Percentiles rank a stretch among this genome's conserved stretches.
Evolutionary conservation across 2,329 filamentous ascomycete species (phyloP).

Genomic region (Ophiostoma piceae): DNA sequence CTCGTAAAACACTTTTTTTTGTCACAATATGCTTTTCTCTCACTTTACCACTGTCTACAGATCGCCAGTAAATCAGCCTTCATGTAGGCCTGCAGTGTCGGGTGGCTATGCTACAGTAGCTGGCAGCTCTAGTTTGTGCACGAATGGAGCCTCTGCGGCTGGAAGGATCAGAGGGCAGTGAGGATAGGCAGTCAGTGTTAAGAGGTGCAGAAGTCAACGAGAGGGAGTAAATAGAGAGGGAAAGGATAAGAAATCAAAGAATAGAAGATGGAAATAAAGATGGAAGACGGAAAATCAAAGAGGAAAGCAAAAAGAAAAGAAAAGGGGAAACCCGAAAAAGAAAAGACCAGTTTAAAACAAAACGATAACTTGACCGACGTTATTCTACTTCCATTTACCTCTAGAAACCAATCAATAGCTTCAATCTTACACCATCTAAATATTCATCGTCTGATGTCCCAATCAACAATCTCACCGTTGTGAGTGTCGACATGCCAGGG

Average conservation of each 20-base stretch:
- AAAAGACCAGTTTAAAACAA: neutral
- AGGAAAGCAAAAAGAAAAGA: neutral
- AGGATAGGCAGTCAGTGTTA: too few species aligned
- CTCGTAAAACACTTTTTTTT: neutral
- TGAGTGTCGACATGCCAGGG: neutral
- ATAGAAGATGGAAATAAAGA: neutral
- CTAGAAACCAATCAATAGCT: too few species aligned
- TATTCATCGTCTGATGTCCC: neutral
- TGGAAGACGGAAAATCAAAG: neutral
- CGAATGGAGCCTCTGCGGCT: neutral
- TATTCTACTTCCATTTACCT: neutral
- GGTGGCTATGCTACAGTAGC: neutral
- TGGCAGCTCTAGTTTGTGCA: neutral
- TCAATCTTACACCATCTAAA: too few species aligned
- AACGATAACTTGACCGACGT: too few species aligned
- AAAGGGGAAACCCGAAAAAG: neutral
- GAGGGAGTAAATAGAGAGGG: constrained; percentile 29
- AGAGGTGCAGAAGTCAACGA: too few species aligned
- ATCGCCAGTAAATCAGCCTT: neutral
- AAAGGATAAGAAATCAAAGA: constrained; percentile 33
- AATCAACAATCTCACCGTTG: neutral
- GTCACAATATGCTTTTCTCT: neutral
- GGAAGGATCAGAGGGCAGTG: neutral
- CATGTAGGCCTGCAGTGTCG: neutral
- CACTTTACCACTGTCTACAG: too few species aligned